phyloP scores from a whole-genome alignment of 208 protist species.

The Leishmania gerbilli region DNA sequence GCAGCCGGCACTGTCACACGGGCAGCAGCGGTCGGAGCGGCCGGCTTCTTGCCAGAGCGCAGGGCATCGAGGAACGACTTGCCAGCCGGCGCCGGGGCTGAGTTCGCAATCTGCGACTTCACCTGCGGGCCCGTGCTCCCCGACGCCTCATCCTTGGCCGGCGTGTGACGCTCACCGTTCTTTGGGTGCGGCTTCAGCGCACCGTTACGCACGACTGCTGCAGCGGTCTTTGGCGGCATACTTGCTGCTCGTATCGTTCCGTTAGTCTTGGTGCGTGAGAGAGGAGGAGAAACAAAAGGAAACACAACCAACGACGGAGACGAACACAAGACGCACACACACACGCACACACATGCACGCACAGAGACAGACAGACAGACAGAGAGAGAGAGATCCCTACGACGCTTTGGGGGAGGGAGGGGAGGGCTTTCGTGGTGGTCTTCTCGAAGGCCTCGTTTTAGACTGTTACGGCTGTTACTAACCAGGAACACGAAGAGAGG shows the following conservation, averaged over 20 bases:
- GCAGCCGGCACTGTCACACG: slow-evolving; percentile 3
- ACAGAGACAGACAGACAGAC: background rate
- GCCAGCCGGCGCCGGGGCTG: slow-evolving; percentile 51
- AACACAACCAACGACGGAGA: background rate
- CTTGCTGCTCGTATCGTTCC: slow-evolving; percentile 31
- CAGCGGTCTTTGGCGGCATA: slow-evolving; percentile 34
- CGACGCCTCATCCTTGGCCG: slow-evolving; percentile 38
- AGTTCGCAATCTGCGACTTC: slow-evolving; percentile 61
- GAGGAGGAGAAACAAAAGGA: background rate
- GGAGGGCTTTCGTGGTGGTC: background rate
- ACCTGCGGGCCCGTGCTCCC: slow-evolving; percentile 48
- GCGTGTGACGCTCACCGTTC: slow-evolving; percentile 17
- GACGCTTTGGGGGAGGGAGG: background rate
- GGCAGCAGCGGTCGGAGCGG: slow-evolving; percentile 4
- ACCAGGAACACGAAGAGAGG: too few species aligned
- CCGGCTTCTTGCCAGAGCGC: slow-evolving; percentile 34
- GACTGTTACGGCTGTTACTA: too few species aligned
- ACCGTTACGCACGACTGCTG: slow-evolving; percentile 26
- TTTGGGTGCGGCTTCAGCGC: slow-evolving; percentile 27
- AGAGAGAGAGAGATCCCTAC: background rate
- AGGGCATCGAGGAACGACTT: slow-evolving; percentile 75
- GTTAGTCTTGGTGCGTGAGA: slow-evolving; percentile 9
- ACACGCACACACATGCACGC: background rate
- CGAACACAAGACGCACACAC: background rate
- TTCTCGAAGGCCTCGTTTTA: too few species aligned